A percentile compares a stretch with the other conserved stretches of the same genome.
Conservation (phyloP, 495 filamentous ascomycete species). For the Tuber brumale region DNA sequence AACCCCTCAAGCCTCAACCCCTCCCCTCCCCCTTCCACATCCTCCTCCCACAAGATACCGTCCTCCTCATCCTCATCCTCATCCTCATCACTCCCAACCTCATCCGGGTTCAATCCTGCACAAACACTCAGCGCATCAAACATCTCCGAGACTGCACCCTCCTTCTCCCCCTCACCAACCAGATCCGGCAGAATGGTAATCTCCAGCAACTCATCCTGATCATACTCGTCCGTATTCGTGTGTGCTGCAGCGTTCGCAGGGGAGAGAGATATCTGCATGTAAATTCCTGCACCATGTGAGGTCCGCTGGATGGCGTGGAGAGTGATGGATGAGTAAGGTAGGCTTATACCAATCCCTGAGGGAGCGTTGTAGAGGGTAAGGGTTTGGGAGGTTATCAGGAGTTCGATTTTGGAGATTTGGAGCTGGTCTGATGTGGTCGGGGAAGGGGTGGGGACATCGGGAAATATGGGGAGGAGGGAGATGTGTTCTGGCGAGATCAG, state of each 20-base stretch:
- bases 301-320: slow-evolving; percentile 77
- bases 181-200: slow-evolving; percentile 63
- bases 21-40: slow-evolving; percentile 47
- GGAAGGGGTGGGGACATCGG: slow-evolving; percentile 40
- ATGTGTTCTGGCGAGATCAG: slow-evolving; percentile 47
- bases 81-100: slow-evolving; percentile 49
- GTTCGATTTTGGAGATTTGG: slow-evolving; percentile 20
- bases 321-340: slow-evolving; percentile 81
- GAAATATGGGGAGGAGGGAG: slow-evolving; percentile 51
- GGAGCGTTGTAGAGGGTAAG: slow-evolving; percentile 63
- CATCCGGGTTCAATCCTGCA: slow-evolving; percentile 82
- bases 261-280: slow-evolving; percentile 68
- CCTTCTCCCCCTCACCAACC: slow-evolving; percentile 11
- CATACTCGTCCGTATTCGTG: slow-evolving; percentile 52
- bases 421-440: slow-evolving; percentile 72
- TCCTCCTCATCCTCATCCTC: slow-evolving; percentile 51
- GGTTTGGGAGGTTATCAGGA: slow-evolving; percentile 42
- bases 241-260: slow-evolving; percentile 44
- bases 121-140: slow-evolving; percentile 78
- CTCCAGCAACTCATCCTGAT: slow-evolving; percentile 63
- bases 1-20: slow-evolving; percentile 54
- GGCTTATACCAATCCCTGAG: slow-evolving; percentile 58
- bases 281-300: slow-evolving; percentile 51
- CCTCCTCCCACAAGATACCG: slow-evolving; percentile 55
- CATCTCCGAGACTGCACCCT: slow-evolving; percentile 51